Evolutionary conservation across 2,329 filamentous ascomycete genomes (phyloP), one percentile per base, ranked within the genome.

Genomic region (Simplicillium aogashimaense): DNA sequence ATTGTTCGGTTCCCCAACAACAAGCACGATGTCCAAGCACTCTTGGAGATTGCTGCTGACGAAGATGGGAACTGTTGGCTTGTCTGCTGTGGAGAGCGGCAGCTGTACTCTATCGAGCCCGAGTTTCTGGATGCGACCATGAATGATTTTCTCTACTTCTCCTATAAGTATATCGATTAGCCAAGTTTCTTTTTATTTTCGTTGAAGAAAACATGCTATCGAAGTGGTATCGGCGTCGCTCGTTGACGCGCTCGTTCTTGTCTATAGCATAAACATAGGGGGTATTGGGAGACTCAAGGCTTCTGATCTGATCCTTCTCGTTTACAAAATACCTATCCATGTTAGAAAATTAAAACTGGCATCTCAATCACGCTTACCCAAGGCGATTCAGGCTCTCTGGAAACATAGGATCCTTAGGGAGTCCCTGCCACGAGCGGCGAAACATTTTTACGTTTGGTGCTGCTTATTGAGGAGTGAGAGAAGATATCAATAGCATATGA

Each of bases 211-310:
- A 57, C 67, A 48, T 57, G 86, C 86, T 63, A 51, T 94, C 82
- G 60, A 94, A 78, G 31, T 79, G 70, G 47, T 83, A 83, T 14
- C 81, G 74, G 51, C 87, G 86, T 15, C 82, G 69, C 32, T 82
- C 73, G 57, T 95, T 95, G 61, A 82, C 72, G 30, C 87, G 79
- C n/a, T 75, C 67, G 58, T 87, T 88, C 50, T 76, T 79, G 55
- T 75, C 82, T 39, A 84, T 60, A 56, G 78, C 81, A 68, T 74
- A 95, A 49, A 85, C 74, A 66, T 86, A 94, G 54, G 80, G 81
- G 47, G 73, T 67, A 20, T 81, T 70, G 0, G 83, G 79, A 29
- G 86, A 65, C 16, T 73, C 65, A 40, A 85, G 81, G 45, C 70
- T 79, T 36, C 84, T 79, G 45, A 95, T 74, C 52, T 90, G 78